Evolutionary conservation across 441 rosid genomes (phyloP).

Genomic region (Adansonia gregorii): DNA sequence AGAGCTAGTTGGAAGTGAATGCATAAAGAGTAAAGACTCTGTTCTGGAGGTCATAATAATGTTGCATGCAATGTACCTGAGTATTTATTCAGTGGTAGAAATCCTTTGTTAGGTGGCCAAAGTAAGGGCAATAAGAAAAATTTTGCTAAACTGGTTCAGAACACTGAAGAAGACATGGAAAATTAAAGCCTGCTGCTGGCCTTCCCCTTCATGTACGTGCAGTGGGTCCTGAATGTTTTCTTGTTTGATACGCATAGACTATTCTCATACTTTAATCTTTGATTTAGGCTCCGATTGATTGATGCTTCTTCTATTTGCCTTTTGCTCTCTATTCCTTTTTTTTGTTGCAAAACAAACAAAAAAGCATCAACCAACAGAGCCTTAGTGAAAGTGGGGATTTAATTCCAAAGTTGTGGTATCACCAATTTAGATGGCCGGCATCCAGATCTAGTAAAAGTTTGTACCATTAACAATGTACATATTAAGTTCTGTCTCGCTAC

Average conservation of each 20-base stretch:
- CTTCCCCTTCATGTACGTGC: neutral
- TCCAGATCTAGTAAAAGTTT: constrained; percentile 7
- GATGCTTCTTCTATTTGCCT: neutral
- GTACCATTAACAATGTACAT: constrained; percentile 1
- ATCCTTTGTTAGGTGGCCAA: neutral
- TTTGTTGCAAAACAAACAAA: neutral
- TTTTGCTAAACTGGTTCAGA: neutral
- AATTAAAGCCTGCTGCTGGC: constrained; percentile 8
- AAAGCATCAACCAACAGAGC: neutral
- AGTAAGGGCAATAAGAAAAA: neutral
- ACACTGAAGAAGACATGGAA: neutral
- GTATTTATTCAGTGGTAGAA: neutral
- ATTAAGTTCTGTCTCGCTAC: neutral
- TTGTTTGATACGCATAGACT: neutral
- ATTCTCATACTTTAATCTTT: constrained; percentile 4
- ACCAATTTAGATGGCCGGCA: neutral
- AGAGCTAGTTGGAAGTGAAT: neutral
- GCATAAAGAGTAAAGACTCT: neutral
- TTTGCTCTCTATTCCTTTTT: neutral
- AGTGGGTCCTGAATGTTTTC: neutral
- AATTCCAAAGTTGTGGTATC: constrained; percentile 6
- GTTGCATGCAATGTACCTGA: neutral
- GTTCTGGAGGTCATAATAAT: neutral
- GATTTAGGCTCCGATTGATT: neutral
- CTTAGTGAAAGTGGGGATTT: neutral